Percentiles rank a stretch among this genome's conserved stretches.
Conservation (phyloP, 225 moss, liverwort and hornwort genomes). For the Physcomitrellopsis africana region DNA sequence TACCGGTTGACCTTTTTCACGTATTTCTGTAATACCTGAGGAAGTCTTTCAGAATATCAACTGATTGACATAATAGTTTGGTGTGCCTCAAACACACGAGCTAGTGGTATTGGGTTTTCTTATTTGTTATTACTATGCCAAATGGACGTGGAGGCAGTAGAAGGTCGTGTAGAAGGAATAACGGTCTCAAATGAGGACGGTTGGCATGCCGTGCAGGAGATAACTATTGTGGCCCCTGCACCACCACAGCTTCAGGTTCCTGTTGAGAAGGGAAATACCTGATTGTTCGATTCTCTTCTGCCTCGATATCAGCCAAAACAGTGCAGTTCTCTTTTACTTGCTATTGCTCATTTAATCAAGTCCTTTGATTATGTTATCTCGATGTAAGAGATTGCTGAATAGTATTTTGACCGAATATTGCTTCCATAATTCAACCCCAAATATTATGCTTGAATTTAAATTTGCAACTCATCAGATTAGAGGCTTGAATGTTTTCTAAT, state of each 20-base stretch:
- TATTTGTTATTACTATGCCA: neutral
- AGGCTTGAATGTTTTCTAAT: no score
- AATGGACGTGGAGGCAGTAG: neutral
- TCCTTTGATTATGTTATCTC: neutral
- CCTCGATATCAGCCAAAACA: neutral
- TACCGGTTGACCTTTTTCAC: neutral
- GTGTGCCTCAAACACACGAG: neutral
- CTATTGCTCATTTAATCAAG: neutral
- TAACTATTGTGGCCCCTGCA: slow-evolving; percentile 66
- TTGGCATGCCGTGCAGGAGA: slow-evolving; percentile 47
- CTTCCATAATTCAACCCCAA: neutral
- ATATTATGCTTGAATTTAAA: no score
- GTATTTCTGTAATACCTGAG: neutral
- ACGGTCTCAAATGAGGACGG: neutral
- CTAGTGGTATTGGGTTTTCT: neutral
- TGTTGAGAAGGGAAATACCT: slow-evolving; percentile 26
- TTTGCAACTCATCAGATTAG: no score
- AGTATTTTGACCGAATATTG: neutral
- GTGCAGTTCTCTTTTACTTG: neutral
- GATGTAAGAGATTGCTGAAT: neutral
- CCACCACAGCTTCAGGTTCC: slow-evolving; percentile 57
- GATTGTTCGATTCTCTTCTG: neutral
- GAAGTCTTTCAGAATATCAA: slow-evolving; percentile 10
- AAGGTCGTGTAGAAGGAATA: neutral
- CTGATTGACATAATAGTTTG: neutral